Evolutionary conservation across 345 rosid species (phyloP).

Genomic region (Sonneratia alba): DNA sequence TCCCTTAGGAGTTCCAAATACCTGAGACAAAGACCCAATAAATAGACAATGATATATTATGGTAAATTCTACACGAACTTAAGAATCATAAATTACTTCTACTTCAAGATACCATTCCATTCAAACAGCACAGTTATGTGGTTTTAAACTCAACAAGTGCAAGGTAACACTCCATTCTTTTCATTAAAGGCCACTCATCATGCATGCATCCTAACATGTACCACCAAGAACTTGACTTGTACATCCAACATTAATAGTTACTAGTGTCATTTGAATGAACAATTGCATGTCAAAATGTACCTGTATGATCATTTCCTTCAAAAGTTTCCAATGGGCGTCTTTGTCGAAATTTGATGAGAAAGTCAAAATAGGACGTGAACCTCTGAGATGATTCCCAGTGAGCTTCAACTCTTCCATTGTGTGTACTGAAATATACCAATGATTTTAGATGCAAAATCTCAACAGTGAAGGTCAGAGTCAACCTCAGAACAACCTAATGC

Average conservation of each 20-base stretch:
- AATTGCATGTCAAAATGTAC: conserved; percentile 17
- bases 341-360: conserved; percentile 80
- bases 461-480: background rate
- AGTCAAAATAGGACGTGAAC: conserved; percentile 75
- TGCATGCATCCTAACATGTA: background rate
- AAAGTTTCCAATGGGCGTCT: conserved; percentile 78
- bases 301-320: conserved; percentile 83
- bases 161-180: background rate
- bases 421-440: conserved; percentile 45
- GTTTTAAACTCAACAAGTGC: no score
- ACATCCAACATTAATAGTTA: background rate
- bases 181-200: background rate
- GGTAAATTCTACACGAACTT: background rate
- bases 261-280: background rate
- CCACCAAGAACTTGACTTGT: background rate
- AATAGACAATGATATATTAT: background rate
- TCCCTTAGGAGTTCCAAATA: conserved; percentile 87
- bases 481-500: background rate
- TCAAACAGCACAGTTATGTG: background rate
- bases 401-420: conserved; percentile 96
- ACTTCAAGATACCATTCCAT: no score
- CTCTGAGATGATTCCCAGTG: conserved; percentile 88
- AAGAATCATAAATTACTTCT: background rate
- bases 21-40: conserved; percentile 22
- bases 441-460: background rate